Evolutionary conservation across 352 stramenopile genomes (phyloP), one percentile per base, ranked within the genome.

Genomic region (Aphanomyces stellatus): DNA sequence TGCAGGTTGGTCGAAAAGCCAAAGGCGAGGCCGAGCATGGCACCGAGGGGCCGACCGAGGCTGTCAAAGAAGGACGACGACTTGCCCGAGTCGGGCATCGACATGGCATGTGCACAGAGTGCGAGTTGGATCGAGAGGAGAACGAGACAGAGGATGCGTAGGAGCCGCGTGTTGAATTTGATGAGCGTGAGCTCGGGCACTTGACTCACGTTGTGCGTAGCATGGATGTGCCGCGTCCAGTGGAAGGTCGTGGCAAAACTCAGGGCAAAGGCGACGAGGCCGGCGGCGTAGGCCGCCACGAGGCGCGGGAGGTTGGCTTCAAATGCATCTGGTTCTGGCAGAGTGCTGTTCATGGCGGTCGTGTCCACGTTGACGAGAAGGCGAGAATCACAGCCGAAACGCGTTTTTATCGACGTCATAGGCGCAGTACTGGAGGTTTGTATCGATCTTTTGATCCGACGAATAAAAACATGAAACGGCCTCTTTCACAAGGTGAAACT

Each of bases 1-100:
- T 67, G 60, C 8, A 59, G 42, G 33, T 67, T 67, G 17, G 60
- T 67, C 22, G 41, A 43, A 59, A 67, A 67, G 6, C 60, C 60
- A 46, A 67, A 67, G 11, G 43, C 33, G 13, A 51, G 40, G 46
- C 30, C 11, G 22, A 67, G 30, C 41, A 57, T 35, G 43, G 37
- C 43, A 2, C 11, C 40, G 11, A 67, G 49, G 11, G 60, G 41
- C n/a, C 60, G 60, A 13, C 34, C 2, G 40, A 67, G 4, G 33
- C 24, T 59, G 24, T 67, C 60, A 28, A 51, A 67, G 33, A 59
- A 34, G 17, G 60, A 51, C 19, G 27, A 37, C 17, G 48, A 25
- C 11, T 41, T 40, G 2, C 37, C 27, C 6, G 41, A 25, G 22
- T 34, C 48, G 4, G 60, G 60, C 13, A 67, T 8, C 33, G 60